These are phyloP conservation scores for Marasmius sp. DNA, from an alignment of 1,284 basidiomycete genomes.

Conservation along the genomic window DNA sequence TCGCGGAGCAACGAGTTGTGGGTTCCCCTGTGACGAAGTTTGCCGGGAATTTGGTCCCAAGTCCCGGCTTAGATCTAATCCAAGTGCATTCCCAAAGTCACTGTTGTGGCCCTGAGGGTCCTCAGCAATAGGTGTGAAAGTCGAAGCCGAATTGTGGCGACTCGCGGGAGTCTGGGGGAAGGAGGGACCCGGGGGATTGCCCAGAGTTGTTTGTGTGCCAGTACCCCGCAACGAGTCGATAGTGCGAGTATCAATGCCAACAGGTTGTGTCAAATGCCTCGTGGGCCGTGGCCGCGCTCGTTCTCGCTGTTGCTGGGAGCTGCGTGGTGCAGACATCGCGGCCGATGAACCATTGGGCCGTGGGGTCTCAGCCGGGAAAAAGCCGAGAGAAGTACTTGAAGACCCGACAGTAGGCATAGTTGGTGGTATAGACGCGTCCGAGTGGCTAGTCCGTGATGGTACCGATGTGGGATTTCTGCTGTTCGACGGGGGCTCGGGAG, in stretches of 20 bases:
- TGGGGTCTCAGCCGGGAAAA: background rate
- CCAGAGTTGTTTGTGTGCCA: background rate
- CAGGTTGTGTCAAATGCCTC: background rate
- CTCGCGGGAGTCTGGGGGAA: background rate
- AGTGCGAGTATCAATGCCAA: background rate
- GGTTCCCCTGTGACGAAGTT: background rate
- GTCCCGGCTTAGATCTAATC: background rate
- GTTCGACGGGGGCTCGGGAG: background rate
- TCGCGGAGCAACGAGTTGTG: background rate
- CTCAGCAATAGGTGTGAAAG: background rate
- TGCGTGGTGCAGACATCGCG: background rate
- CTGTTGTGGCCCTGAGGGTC: background rate
- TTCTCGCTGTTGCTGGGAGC: background rate
- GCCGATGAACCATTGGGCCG: background rate
- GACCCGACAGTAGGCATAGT: background rate
- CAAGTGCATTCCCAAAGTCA: slow-evolving; percentile 1
- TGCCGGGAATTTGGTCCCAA: background rate
- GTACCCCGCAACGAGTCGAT: background rate
- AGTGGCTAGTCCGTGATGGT: background rate
- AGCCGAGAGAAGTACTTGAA: background rate
- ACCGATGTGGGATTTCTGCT: no score
- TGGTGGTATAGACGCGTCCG: background rate
- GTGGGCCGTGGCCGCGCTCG: background rate
- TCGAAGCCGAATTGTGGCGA: background rate
- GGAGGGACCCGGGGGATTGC: no score